A percentile compares a stretch with the other conserved stretches of the same genome.
These are phyloP conservation scores for Nothopassalora personata DNA, from an alignment of 2,329 filamentous ascomycete species.

Conservation along the genomic window DNA sequence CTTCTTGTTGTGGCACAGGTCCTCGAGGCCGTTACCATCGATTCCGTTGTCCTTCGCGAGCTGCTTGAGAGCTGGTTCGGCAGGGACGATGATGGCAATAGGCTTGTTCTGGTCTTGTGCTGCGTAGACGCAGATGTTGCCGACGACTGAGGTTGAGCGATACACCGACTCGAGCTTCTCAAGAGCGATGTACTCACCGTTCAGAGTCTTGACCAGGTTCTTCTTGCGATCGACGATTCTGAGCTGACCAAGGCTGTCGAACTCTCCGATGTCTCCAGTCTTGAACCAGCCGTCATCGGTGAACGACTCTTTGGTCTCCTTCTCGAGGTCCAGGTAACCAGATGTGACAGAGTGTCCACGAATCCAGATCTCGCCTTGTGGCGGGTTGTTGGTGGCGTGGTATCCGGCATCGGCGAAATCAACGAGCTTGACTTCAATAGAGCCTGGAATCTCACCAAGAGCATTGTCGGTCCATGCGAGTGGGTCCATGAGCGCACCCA, in stretches of 20 bases:
- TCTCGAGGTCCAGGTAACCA: conserved; percentile 78
- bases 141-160: conserved; percentile 69
- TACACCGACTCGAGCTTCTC: conserved; percentile 94
- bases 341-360: conserved; percentile 69
- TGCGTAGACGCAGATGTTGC: conserved; percentile 83
- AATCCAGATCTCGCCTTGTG: conserved; percentile 90
- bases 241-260: conserved; percentile 72
- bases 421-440: conserved; percentile 84
- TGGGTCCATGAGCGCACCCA: conserved; percentile 76
- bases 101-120: conserved; percentile 69
- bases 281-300: conserved; percentile 92
- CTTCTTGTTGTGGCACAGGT: conserved; percentile 63
- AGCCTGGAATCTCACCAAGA: conserved; percentile 71
- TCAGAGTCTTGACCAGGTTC: conserved; percentile 93
- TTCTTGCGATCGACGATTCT: conserved; percentile 93
- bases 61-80: conserved; percentile 53
- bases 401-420: conserved; percentile 88
- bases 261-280: conserved; percentile 92
- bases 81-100: conserved; percentile 70
- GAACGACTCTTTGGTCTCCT: conserved; percentile 73
- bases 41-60: conserved; percentile 56
- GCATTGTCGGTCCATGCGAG: conserved; percentile 73
- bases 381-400: conserved; percentile 64
- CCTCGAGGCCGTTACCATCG: conserved; percentile 55
- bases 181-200: conserved; percentile 93